Base-by-base conservation (phyloP, 1,139 yeast genomes). In the Citeromyces hawaiiensis region DNA sequence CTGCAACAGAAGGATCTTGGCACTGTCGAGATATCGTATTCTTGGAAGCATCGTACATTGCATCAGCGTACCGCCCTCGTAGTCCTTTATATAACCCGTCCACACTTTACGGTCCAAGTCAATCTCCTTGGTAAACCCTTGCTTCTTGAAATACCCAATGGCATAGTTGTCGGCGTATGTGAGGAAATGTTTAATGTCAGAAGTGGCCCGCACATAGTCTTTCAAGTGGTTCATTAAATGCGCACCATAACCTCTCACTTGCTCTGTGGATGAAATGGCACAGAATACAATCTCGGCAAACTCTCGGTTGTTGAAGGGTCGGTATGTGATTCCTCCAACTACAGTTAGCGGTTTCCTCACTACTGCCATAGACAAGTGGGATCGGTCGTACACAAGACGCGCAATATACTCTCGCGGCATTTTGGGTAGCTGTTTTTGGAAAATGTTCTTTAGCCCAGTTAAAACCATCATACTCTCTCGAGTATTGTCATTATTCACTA, bases 131-230 rank as follows among this genome's bases (percentile, higher is more conserved):
- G 97, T 88, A 59, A 91, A 91, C 1, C 99, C 99, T 60, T 91
- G 99, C 56, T 91, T 91, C 54, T 88, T 88, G 68, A 91, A 91
- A 59, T 91, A 91, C 2, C 99, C 99, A 59, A 91, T 91, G 41
- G 99, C 99, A 60, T 91, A 91, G 60, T 91, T 91, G 64, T 91
- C 99, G 3, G 99, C 99, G 60, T 91, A 91, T 0, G 99, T 93
- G 47, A 91, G 60, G 54, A 93, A 93, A 56, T 91, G 82, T 60
- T 76, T 79, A 40, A 93, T 79, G 13, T 83, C 85, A 3, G 94
- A 76, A 0, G 96, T 87, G 18, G 91, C 83, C 48, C 88, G 69
- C 36, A 91, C 97, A 55, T 91, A 91, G 58, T 91, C 98, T 55
- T 91, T 91, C 48, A 91, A 64, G 61, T 91, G 99, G 59, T 93